Evolutionary conservation across 2,329 filamentous ascomycete species (phyloP).

Genomic region (Aspergillus caelatus): DNA sequence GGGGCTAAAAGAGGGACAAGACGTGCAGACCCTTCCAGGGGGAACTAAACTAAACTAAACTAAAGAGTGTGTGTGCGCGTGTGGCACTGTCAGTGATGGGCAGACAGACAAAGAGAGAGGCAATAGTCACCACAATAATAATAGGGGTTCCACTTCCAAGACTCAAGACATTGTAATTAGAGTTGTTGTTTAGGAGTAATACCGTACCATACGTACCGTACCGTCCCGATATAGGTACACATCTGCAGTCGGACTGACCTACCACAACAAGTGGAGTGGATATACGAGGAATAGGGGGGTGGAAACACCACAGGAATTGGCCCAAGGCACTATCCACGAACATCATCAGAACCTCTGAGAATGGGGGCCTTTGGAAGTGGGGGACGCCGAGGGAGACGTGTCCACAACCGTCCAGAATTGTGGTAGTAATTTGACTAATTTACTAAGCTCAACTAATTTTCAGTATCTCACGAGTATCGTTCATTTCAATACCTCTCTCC

Average conservation of each 20-base stretch:
- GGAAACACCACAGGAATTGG: conserved; percentile 9
- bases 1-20: conserved; percentile 16
- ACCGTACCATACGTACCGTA: conserved; percentile 4
- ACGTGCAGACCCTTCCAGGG: conserved; percentile 18
- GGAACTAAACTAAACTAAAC: conserved; percentile 3
- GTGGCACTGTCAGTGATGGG: conserved; percentile 10
- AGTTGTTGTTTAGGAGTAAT: conserved; percentile 1
- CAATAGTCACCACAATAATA: conserved; percentile 13
- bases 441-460: not conserved
- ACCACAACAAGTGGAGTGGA: conserved; percentile 4
- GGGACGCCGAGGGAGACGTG: conserved; percentile 4
- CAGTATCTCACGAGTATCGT: not conserved
- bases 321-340: conserved; percentile 7
- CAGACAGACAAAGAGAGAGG: conserved; percentile 11
- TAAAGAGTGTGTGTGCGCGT: conserved; percentile 1
- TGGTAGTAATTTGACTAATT: not conserved
- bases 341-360: conserved; percentile 14
- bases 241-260: not conserved
- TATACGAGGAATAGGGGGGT: conserved; percentile 1
- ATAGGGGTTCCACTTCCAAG: conserved; percentile 16
- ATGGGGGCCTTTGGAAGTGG: conserved; percentile 12
- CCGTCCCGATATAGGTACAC: not conserved
- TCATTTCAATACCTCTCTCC: not conserved
- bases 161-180: conserved; percentile 14
- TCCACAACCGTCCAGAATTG: conserved; percentile 6